A percentile compares a stretch with the other conserved stretches of the same genome.
phyloP scores from a whole-genome alignment of 352 stramenopile genomes.

The Phytophthora europaea region DNA sequence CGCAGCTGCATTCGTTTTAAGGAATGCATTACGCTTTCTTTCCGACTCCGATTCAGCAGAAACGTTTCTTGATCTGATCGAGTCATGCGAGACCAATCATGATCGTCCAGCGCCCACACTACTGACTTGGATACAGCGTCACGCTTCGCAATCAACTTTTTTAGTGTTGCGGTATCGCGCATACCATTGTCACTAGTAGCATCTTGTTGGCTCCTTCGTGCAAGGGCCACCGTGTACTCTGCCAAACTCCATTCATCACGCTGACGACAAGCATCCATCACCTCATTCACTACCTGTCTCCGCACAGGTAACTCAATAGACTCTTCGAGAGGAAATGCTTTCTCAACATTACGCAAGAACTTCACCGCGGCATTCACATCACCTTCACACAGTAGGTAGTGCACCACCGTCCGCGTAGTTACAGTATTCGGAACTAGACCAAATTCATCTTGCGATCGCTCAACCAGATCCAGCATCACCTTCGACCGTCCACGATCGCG shows the following conservation, averaged over 20 bases:
- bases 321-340: conserved; percentile 11
- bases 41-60: conserved; percentile 23
- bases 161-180: conserved; percentile 18
- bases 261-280: conserved; percentile 66
- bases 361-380: conserved; percentile 32
- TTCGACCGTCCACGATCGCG: conserved; percentile 45
- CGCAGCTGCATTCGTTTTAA: conserved; percentile 22
- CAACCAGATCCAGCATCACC: conserved; percentile 41
- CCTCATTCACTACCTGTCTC: conserved; percentile 43
- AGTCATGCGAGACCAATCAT: conserved; percentile 33
- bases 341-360: conserved; percentile 38
- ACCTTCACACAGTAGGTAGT: conserved; percentile 56
- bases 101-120: conserved; percentile 33
- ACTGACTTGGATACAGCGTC: conserved; percentile 31
- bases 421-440: conserved; percentile 47
- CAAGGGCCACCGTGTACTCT: conserved; percentile 24
- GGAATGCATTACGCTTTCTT: conserved; percentile 37
- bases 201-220: conserved; percentile 12
- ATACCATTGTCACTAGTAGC: conserved; percentile 3
- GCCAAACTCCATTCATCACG: conserved; percentile 48
- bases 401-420: conserved; percentile 55
- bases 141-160: conserved; percentile 24
- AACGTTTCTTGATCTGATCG: conserved; percentile 24
- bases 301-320: conserved; percentile 25
- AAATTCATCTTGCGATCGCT: conserved; percentile 47